A percentile compares a stretch with the other conserved stretches of the same genome.
Evolutionary conservation across 495 filamentous ascomycete species (phyloP).

Genomic region (Tuber indicum): DNA sequence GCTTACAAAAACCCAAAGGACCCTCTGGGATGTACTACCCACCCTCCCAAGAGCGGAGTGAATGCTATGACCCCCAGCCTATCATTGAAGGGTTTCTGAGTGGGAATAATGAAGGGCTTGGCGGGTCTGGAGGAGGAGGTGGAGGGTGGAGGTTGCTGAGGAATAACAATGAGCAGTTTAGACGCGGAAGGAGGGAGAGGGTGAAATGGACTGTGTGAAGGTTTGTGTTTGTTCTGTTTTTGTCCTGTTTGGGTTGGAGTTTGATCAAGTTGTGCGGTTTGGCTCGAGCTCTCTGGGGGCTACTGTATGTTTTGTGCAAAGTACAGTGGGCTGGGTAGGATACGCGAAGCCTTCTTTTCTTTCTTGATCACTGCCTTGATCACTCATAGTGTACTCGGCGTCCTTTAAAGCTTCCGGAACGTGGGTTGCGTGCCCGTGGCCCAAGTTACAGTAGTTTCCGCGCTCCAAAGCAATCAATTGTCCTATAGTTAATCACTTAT

Average conservation of each 20-base stretch:
- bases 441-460: neutral
- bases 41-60: neutral
- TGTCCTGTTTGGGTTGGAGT: neutral
- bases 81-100: neutral
- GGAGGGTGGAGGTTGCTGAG: neutral
- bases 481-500: neutral
- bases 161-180: neutral
- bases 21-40: neutral
- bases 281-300: neutral
- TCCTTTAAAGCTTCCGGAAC: neutral
- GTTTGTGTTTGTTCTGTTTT: neutral
- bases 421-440: neutral
- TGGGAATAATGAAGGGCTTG: neutral
- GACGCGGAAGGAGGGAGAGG: neutral
- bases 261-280: neutral
- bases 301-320: neutral
- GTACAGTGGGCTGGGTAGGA: neutral
- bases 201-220: neutral
- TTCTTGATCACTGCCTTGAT: neutral
- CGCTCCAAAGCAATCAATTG: neutral
- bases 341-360: neutral
- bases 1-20: too few species aligned
- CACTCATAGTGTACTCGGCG: neutral
- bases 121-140: neutral
- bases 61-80: neutral